These are phyloP conservation scores for Suillus luteus DNA, from an alignment of 768 basidiomycete species.

Conservation along the genomic window DNA sequence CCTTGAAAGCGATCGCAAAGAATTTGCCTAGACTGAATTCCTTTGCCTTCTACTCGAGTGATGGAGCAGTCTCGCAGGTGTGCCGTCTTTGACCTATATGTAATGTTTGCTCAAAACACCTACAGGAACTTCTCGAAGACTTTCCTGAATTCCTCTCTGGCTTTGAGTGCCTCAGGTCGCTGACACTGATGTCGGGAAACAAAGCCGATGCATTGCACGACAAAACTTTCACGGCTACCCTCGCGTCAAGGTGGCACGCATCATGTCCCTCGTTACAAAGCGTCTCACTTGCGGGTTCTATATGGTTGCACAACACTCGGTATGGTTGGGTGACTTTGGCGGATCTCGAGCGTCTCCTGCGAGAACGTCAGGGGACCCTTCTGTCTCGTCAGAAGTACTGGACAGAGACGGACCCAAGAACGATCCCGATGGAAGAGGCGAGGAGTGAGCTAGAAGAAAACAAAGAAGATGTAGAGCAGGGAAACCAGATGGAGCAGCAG, in stretches of 20 bases:
- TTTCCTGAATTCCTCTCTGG: slow-evolving; percentile 24
- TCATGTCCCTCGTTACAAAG: slow-evolving; percentile 26
- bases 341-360: slow-evolving; percentile 10
- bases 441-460: neutral
- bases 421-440: neutral
- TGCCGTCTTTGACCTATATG: slow-evolving; percentile 1
- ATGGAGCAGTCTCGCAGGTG: slow-evolving; percentile 26
- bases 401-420: slow-evolving; percentile 9
- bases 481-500: slow-evolving; percentile 3
- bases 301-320: slow-evolving; percentile 21
- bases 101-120: neutral
- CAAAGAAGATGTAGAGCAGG: neutral
- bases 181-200: slow-evolving; percentile 29
- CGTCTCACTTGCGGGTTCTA: slow-evolving; percentile 22
- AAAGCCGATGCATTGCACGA: slow-evolving; percentile 22
- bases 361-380: slow-evolving; percentile 14
- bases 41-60: slow-evolving; percentile 27
- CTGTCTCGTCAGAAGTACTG: slow-evolving; percentile 5
- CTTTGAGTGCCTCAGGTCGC: slow-evolving; percentile 22
- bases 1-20: slow-evolving; percentile 22
- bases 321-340: slow-evolving; percentile 25
- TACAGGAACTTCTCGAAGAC: slow-evolving; percentile 26
- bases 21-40: slow-evolving; percentile 22
- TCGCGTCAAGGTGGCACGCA: slow-evolving; percentile 24
- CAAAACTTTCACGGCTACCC: slow-evolving; percentile 11